Percentiles rank a stretch among this genome's conserved stretches.
Evolutionary conservation across 2,329 filamentous ascomycete genomes (phyloP).

Genomic region (Chaetomium sp.): DNA sequence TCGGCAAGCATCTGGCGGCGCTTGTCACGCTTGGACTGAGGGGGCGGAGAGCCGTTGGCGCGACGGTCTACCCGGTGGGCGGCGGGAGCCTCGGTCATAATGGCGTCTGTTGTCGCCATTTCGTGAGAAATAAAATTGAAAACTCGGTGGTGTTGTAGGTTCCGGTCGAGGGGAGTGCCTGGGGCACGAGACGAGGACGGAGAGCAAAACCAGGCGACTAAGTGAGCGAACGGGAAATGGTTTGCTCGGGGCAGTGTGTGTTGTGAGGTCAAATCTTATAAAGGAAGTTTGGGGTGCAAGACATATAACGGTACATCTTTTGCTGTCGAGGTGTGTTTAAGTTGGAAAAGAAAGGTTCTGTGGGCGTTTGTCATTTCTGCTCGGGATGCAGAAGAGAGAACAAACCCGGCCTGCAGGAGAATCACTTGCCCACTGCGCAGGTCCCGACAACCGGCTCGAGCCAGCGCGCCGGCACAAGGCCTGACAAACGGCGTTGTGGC

Average conservation of each 20-base stretch:
- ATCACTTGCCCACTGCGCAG: neutral
- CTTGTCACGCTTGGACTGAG: slow-evolving; percentile 79
- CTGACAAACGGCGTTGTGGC: neutral
- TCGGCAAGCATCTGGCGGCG: slow-evolving; percentile 77
- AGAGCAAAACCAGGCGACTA: slow-evolving; percentile 1
- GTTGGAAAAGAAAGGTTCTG: neutral
- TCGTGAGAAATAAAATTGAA: neutral
- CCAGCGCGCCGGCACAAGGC: neutral
- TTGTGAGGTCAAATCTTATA: neutral
- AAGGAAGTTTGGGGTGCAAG: neutral
- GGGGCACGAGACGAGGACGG: neutral
- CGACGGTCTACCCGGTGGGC: slow-evolving; percentile 23
- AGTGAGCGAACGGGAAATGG: neutral
- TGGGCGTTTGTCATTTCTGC: neutral
- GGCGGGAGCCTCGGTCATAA: slow-evolving; percentile 19
- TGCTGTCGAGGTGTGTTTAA: neutral
- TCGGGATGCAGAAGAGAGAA: neutral
- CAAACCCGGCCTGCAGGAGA: neutral
- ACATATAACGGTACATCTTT: neutral
- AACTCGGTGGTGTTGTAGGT: neutral
- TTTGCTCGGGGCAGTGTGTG: neutral
- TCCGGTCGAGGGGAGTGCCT: neutral
- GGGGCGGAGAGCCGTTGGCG: slow-evolving; percentile 27
- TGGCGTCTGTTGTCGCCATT: slow-evolving; percentile 24
- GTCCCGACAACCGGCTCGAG: neutral